Base-by-base conservation (phyloP, 2,329 filamentous ascomycete genomes). In the Neurospora sp. region DNA sequence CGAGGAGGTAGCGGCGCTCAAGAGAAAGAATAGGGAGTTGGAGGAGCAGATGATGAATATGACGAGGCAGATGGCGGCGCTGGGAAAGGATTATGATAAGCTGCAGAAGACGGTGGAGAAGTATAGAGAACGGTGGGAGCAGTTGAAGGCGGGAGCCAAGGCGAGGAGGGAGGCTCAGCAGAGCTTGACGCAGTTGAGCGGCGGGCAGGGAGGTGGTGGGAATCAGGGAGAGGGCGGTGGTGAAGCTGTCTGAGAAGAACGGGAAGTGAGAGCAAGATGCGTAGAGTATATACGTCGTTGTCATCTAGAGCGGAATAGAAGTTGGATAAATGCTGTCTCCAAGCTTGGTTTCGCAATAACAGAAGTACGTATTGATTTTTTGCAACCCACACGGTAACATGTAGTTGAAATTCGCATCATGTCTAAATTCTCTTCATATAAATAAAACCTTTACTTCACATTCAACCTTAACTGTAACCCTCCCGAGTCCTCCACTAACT, bases 31-130 rank as follows among this genome's bases (percentile, higher is more conserved):
- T 33, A 82, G 82, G 66, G 90, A 93, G 73, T 81, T 93, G 15
- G 91, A 93, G 77, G 88, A 91, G 68, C 85, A 91, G 75, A 80
- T 93, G 28, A 81, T 82, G 8, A 81, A 82, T 23, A 81, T 86
- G 71, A 80, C 85, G 69, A 86, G 85, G 73, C 87, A 91, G 73
- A 85, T 89, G 74, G 88, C 91, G 66, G 85, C 85, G 66, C 81
- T 92, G 66, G 88, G 97, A 81, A 84, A 82, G 77, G 86, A 87
- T 69, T 84, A 87, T 67, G 81, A 81, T 39, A 87, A 85, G 74
- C 83, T 85, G 77, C 81, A 86, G 72, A 83, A 84, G 75, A 87
- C 86, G 70, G 76, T 89, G 68, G 81, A 83, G 67, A 86, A 86
- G 76, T 89, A 89, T 73, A 80, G 86, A 17, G 86, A 88, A 72